Evolutionary conservation across 2,329 filamentous ascomycete species (phyloP), one percentile per base, ranked within the genome.

Genomic region (Penicillium sp.): DNA sequence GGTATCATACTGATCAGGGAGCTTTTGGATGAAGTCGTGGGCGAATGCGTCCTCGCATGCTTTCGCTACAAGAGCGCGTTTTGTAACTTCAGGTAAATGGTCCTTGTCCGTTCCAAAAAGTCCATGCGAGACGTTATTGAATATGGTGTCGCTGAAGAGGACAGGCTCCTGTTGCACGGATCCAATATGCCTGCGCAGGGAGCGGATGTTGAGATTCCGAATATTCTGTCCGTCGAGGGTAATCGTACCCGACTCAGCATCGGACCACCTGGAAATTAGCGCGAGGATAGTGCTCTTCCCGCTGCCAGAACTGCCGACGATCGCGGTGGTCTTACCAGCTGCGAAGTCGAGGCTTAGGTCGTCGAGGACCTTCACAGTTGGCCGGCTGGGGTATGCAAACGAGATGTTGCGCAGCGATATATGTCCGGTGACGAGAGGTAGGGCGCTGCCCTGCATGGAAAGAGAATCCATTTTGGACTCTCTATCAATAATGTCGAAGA

Each of bases 121-220:
- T 2, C 83, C 83, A 45, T 81, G 77, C 1, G 83, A 82, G 55
- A 86, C 83, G 56, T 85, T 85, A 54, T 85, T 83, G 7, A 85
- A 65, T 7, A 86, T 81, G 0, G 83, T 84, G 2, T 82, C 76
- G 58, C 84, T 78, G 3, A 85, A 72, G 8, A 86, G 74, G 6
- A 78, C 79, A 1, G 83, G 81, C 53, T 85, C 83, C 65, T 85
- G 83, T 46, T 83, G 82, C 2, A 85, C 83, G 5, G 76, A 70
- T n/a, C 75, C 71, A 35, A 76, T 75, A 26, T 71, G 70, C 1
- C 75, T 69, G 48, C 77, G 67, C 26, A 78, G 62, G n/a, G 71
- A 70, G n/a, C 67, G 64, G 13, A 76, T 71, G 59, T 78, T 78
- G 15, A 79, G 51, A 2, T 72, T 64, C 0, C 64, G 63, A 11